Conservation (phyloP, 192 early-diverging fungal species). For the Geranomyces variabilis region DNA sequence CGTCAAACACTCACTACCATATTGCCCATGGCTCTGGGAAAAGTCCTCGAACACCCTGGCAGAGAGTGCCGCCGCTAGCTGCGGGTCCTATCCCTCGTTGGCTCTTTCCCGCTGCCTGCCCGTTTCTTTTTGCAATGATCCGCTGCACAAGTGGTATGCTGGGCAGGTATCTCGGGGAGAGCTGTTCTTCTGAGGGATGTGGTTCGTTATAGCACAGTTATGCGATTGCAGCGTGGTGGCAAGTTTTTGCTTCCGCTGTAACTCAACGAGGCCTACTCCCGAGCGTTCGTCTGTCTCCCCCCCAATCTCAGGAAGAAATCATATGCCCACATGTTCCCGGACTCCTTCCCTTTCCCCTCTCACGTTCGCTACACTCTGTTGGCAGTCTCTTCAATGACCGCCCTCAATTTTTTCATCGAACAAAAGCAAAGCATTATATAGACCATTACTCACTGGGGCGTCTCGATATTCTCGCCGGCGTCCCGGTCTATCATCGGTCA, state of each 20-base stretch:
- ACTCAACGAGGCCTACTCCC: conserved; percentile 44
- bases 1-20: not conserved
- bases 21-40: conserved; percentile 36
- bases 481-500: conserved; percentile 1
- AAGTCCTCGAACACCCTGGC: conserved; percentile 40
- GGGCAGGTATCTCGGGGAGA: not conserved
- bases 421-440: too few relatives aligned
- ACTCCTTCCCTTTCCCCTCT: not conserved
- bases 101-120: not conserved
- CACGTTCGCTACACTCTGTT: not conserved
- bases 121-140: conserved; percentile 6
- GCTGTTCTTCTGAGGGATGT: conserved; percentile 10
- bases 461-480: not conserved
- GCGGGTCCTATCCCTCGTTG: conserved; percentile 25
- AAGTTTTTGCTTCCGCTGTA: not conserved
- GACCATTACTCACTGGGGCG: not conserved
- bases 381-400: not conserved
- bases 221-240: conserved; percentile 31
- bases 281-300: conserved; percentile 29
- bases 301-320: conserved; percentile 17
- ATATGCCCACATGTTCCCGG: too few relatives aligned
- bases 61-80: conserved; percentile 37
- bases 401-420: too few relatives aligned
- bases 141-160: conserved; percentile 16
- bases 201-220: conserved; percentile 46